Base-by-base conservation (phyloP, 768 basidiomycete species). In the Trametes sanguinea region DNA sequence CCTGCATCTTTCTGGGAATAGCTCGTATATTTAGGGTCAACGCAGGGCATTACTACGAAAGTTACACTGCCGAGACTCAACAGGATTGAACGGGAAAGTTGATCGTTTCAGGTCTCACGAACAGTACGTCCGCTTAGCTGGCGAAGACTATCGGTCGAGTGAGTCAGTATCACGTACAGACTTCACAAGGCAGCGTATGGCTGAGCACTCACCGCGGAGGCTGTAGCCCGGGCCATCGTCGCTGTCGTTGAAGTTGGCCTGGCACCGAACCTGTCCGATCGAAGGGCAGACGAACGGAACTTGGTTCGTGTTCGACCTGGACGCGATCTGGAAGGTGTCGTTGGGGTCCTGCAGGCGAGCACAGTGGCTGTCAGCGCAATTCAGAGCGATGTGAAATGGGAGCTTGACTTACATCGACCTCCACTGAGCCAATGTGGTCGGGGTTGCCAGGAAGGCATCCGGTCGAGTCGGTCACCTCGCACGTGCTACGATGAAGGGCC, bases 161-260 rank as follows among this genome's bases (percentile, higher is more conserved):
- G 6, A 37, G 35, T 11, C 6, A 6, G 11, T 37, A 11, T 11
- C 35, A 37, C 35, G 35, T 37, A 6, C 35, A n/a, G 35, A 11
- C 11, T 22, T 22, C 22, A 22, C 6, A 37, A 6, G 35, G 35
- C 11, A 6, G 35, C 11, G 35, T 11, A 37, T 37, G 35, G 11
- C 35, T 37, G 6, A 37, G 9, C 22, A 58, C 52, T 5, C 30
- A 60, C 65, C 57, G 10, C 56, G 54, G 17, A 58, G 60, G 54
- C 57, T 57, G 51, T 62, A 62, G 54, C 39, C 29, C 54, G 54
- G 61, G 17, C 61, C 61, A 39, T 62, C 61, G 48, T 56, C 35
- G 48, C 43, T 62, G 40, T 62, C 61, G 48, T 62, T 57, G 54
- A 62, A 62, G 54, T 62, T 62, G 3, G 54, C 61, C 61, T 62